phyloP scores from a whole-genome alignment of 495 filamentous ascomycete genomes.

The Penicillium fimorum region DNA sequence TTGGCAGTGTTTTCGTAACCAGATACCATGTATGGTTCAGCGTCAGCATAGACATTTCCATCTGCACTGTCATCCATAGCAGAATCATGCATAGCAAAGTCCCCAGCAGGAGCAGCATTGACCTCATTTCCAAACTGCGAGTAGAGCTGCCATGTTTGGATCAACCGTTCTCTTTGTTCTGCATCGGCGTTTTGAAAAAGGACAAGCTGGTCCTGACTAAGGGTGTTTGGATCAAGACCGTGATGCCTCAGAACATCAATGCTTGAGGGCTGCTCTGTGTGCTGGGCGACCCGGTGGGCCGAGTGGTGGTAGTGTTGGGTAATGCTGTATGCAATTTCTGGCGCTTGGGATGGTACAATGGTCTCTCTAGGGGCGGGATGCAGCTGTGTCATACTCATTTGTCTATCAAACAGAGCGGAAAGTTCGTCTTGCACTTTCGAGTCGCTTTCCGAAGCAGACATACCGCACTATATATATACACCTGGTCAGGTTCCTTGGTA shows the following conservation, averaged over 20 bases:
- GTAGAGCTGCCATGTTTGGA: slow-evolving; percentile 67
- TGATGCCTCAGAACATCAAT: slow-evolving; percentile 44
- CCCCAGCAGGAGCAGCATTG: slow-evolving; percentile 33
- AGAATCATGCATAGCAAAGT: slow-evolving; percentile 51
- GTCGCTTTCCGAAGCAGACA: slow-evolving; percentile 42
- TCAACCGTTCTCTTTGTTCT: slow-evolving; percentile 56
- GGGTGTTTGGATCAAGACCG: slow-evolving; percentile 51
- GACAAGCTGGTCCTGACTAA: slow-evolving; percentile 57
- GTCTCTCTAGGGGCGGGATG: slow-evolving; percentile 4
- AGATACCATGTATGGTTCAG: slow-evolving; percentile 69
- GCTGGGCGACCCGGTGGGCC: slow-evolving; percentile 44
- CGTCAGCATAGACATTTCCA: slow-evolving; percentile 42
- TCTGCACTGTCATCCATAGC: slow-evolving; percentile 30
- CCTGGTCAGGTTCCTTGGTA: neutral
- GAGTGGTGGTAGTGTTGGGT: slow-evolving; percentile 77
- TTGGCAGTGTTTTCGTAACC: slow-evolving; percentile 61
- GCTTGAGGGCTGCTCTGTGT: slow-evolving; percentile 1
- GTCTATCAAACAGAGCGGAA: slow-evolving; percentile 61
- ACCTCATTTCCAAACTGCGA: slow-evolving; percentile 24
- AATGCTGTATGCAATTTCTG: slow-evolving; percentile 60
- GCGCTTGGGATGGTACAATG: slow-evolving; percentile 23
- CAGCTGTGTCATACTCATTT: slow-evolving; percentile 46
- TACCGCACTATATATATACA: slow-evolving; percentile 32
- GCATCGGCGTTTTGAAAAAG: slow-evolving; percentile 60
- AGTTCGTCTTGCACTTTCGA: slow-evolving; percentile 64